These are phyloP conservation scores for Waltergamsia citrina DNA, from an alignment of 2,329 filamentous ascomycete species.

Conservation along the genomic window DNA sequence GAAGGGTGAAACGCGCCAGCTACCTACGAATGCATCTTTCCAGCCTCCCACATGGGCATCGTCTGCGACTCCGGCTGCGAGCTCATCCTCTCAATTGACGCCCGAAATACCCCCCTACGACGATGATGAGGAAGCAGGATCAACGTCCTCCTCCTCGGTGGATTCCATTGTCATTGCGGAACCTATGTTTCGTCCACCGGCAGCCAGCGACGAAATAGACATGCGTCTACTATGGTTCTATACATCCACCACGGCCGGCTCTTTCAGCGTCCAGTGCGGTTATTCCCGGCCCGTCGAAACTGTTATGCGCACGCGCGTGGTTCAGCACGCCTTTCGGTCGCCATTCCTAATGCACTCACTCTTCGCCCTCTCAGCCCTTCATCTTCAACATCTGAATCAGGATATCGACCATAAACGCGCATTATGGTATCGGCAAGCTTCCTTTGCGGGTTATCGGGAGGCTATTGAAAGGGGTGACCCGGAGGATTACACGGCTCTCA, in stretches of 20 bases:
- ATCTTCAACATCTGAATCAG: constrained; percentile 32
- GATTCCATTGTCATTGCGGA: constrained; percentile 9
- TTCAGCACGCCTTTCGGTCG: constrained; percentile 39
- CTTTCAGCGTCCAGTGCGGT: constrained; percentile 32
- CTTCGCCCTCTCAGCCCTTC: constrained; percentile 40
- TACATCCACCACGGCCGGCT: constrained; percentile 32
- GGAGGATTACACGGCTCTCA: constrained; percentile 35
- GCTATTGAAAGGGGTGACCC: constrained; percentile 38
- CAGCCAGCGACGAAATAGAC: constrained; percentile 27
- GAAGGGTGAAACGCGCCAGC: too few species aligned
- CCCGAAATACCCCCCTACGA: too few species aligned
- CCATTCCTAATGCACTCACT: constrained; percentile 46
- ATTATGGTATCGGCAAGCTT: constrained; percentile 34
- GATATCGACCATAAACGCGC: constrained; percentile 27
- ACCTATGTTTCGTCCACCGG: constrained; percentile 19
- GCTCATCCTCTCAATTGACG: too few species aligned
- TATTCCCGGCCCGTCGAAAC: constrained; percentile 24
- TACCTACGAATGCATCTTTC: too few species aligned
- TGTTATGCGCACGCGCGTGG: constrained; percentile 34
- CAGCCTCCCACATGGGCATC: too few species aligned
- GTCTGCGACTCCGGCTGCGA: too few species aligned
- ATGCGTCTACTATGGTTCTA: constrained; percentile 50
- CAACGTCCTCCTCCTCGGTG: neutral
- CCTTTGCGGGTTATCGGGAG: constrained; percentile 40
- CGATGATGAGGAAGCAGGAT: neutral